Percentiles rank a stretch among this genome's conserved stretches.
Evolutionary conservation across 257 asterid genomes (phyloP).

Genomic region (Solanum pennellii): DNA sequence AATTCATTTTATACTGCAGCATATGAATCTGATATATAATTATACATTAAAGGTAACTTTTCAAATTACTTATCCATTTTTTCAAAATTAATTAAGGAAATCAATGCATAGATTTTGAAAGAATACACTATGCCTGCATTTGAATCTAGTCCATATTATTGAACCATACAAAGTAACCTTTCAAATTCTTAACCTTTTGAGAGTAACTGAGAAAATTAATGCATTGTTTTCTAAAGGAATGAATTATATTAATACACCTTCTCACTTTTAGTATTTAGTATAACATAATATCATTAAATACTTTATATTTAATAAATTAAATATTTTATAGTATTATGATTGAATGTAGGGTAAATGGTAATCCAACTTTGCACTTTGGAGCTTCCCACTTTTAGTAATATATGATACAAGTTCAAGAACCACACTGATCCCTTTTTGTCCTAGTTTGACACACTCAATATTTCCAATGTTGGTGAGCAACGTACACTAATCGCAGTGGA

Average conservation of each 20-base stretch:
- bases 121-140: background rate
- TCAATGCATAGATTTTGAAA: background rate
- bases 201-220: background rate
- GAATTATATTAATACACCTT: background rate
- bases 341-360: background rate
- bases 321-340: background rate
- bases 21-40: background rate
- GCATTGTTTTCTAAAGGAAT: background rate
- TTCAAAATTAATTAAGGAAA: background rate
- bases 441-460: background rate
- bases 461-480: background rate
- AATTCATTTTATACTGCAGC: background rate
- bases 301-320: background rate
- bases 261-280: background rate
- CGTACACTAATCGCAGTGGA: background rate
- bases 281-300: too few relatives aligned
- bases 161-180: background rate
- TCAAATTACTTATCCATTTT: background rate
- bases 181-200: background rate
- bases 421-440: background rate
- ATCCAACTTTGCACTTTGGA: background rate
- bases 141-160: background rate
- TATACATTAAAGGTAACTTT: background rate
- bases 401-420: background rate
- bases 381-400: too few relatives aligned